A percentile compares a stretch with the other conserved stretches of the same genome.
Conservation (phyloP, 83 land plant species). For the Thuja plicata region DNA sequence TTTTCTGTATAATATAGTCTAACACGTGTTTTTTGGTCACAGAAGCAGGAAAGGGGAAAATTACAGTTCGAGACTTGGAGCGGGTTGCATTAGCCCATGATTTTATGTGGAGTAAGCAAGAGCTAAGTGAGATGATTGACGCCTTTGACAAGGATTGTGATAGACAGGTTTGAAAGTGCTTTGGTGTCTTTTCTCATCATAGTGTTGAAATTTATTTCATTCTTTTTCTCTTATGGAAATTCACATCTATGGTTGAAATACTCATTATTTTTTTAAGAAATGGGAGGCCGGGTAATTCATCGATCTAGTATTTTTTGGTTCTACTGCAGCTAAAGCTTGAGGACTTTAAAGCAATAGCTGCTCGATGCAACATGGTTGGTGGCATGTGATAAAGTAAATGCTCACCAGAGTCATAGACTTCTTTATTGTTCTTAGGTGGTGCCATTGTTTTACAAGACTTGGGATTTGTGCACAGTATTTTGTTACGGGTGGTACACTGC, state of each 20-base stretch:
- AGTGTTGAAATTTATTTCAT: background rate
- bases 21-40: background rate
- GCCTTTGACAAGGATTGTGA: conserved; percentile 57
- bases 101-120: conserved; percentile 58
- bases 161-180: conserved; percentile 45
- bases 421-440: background rate
- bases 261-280: background rate
- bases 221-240: background rate
- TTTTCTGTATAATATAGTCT: background rate
- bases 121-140: conserved; percentile 55
- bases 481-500: background rate
- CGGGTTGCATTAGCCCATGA: conserved; percentile 54
- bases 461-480: background rate
- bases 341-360: conserved; percentile 49
- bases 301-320: background rate
- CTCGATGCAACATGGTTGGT: conserved; percentile 49
- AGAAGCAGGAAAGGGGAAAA: conserved; percentile 57
- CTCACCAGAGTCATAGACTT: background rate
- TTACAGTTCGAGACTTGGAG: conserved; percentile 40
- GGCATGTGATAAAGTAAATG: background rate
- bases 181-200: background rate
- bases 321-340: conserved; percentile 50
- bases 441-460: background rate
- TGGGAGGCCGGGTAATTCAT: background rate
- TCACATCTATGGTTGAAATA: background rate